phyloP scores from a whole-genome alignment of 805 yeast genomes.

The Candida schatavii region DNA sequence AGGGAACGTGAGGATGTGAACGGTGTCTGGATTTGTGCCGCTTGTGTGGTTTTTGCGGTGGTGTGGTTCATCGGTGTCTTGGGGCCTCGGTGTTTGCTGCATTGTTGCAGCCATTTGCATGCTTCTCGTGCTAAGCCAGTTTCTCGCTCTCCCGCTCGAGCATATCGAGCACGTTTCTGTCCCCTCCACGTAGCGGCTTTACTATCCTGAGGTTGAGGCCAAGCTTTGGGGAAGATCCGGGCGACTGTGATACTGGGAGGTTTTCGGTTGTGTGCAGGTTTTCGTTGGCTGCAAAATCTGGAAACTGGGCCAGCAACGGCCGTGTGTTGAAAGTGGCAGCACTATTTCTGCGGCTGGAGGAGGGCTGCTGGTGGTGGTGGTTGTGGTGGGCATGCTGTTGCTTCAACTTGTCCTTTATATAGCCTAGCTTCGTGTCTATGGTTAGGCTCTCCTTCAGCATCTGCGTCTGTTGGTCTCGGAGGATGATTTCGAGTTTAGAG shows the following conservation, averaged over 20 bases:
- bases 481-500: conserved; percentile 46
- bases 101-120: no score
- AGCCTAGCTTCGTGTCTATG: conserved; percentile 44
- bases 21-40: no score
- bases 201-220: conserved; percentile 60
- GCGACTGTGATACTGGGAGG: conserved; percentile 2
- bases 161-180: not conserved
- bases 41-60: no score
- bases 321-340: not conserved
- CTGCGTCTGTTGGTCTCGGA: conserved; percentile 49
- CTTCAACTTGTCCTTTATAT: conserved; percentile 9
- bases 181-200: conserved; percentile 60
- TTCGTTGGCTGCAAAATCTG: not conserved
- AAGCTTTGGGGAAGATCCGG: conserved; percentile 28
- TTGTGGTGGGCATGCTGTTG: conserved; percentile 1
- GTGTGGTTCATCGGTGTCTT: no score
- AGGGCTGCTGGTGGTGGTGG: not conserved
- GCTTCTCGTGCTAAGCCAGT: no score
- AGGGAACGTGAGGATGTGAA: no score
- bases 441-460: conserved; percentile 47
- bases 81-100: no score
- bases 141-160: not conserved
- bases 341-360: not conserved
- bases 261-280: not conserved
- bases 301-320: conserved; percentile 4